Conservation (phyloP, 495 filamentous ascomycete species). For the Delitschia confertaspora region DNA sequence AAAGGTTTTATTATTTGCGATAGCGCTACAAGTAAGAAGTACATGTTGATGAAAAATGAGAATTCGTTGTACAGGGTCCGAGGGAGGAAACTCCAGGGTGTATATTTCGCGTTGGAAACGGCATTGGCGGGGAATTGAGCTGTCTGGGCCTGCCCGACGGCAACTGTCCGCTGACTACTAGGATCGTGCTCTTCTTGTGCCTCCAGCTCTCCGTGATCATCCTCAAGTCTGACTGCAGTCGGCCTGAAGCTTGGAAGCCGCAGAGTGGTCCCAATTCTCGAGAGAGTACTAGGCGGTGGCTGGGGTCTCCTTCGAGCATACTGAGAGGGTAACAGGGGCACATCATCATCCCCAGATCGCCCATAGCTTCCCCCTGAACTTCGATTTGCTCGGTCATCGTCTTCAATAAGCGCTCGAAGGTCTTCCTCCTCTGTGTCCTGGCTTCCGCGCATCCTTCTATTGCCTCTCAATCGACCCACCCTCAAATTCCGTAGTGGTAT, state of each 20-base stretch:
- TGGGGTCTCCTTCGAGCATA: constrained; percentile 3
- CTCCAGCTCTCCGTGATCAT: constrained; percentile 23
- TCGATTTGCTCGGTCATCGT: constrained; percentile 28
- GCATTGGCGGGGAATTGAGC: constrained; percentile 69
- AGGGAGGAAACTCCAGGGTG: constrained; percentile 89
- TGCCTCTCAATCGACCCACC: constrained; percentile 26
- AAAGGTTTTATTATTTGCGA: constrained; percentile 85
- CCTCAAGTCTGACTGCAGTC: constrained; percentile 11
- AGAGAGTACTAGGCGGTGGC: constrained; percentile 19
- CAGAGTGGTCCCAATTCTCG: constrained; percentile 16
- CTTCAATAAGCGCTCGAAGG: constrained; percentile 27
- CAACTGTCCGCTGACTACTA: constrained; percentile 29
- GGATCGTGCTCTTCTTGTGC: constrained; percentile 31
- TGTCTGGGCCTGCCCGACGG: constrained; percentile 37
- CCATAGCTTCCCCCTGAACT: constrained; percentile 27
- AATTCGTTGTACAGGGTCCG: constrained; percentile 96
- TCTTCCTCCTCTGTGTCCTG: constrained; percentile 29
- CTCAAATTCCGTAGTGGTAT: constrained; percentile 37
- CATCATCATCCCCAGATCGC: constrained; percentile 30
- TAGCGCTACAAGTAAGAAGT: constrained; percentile 89
- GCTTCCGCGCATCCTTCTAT: constrained; percentile 6
- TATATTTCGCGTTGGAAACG: constrained; percentile 96
- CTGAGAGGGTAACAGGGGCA: constrained; percentile 25
- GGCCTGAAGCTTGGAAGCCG: constrained; percentile 26
- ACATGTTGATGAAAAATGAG: constrained; percentile 99